These are phyloP conservation scores for Clarireedia hainanense DNA, from an alignment of 2,329 filamentous ascomycete genomes.

Conservation along the genomic window DNA sequence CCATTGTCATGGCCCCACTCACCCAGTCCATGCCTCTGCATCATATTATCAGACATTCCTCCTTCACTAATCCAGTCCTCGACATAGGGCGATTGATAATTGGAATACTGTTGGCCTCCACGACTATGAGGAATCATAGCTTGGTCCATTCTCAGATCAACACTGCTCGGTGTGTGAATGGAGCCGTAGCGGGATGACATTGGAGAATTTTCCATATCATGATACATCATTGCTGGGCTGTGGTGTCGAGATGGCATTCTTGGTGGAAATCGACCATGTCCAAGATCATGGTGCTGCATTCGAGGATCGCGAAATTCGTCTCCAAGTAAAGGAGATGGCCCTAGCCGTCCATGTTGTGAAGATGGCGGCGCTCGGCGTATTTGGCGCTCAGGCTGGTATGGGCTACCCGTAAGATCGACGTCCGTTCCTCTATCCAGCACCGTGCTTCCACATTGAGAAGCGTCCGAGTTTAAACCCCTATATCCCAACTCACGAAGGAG, in stretches of 20 bases:
- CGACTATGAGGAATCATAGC: background rate
- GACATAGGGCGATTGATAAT: slow-evolving; percentile 6
- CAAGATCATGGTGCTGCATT: slow-evolving; percentile 1
- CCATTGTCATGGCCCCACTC: background rate
- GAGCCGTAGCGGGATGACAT: slow-evolving; percentile 2
- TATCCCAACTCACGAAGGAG: background rate
- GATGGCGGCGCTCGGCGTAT: background rate
- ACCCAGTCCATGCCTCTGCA: background rate
- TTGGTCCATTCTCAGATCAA: background rate
- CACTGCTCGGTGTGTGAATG: slow-evolving; percentile 1
- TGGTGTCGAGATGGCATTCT: background rate
- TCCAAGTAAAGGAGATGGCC: background rate
- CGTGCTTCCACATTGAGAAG: background rate
- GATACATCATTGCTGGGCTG: slow-evolving; percentile 1
- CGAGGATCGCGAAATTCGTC: background rate
- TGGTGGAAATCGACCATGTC: background rate
- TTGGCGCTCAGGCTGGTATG: background rate
- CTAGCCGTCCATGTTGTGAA: background rate
- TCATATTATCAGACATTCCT: background rate
- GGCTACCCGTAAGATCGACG: background rate
- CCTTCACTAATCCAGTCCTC: slow-evolving; percentile 6
- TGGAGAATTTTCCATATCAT: background rate
- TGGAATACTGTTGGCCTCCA: background rate
- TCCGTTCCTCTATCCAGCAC: background rate
- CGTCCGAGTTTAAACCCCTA: background rate